Evolutionary conservation across 768 basidiomycete genomes (phyloP).

Genomic region (Boletus barrowsii): DNA sequence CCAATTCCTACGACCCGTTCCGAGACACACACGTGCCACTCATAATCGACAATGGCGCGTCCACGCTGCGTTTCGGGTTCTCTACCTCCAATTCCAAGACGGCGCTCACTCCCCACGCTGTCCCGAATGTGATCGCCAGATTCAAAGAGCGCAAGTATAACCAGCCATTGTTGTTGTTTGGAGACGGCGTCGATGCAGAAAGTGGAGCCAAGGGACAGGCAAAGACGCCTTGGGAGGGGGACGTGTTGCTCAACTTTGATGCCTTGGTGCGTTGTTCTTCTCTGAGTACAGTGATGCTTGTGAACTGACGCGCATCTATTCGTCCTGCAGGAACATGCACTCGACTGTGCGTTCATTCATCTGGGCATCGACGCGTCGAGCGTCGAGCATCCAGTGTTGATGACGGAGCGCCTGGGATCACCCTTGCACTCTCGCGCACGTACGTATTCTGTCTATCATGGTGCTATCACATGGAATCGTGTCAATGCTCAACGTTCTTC

Average conservation of each 20-base stretch:
- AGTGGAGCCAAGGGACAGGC: constrained; percentile 76
- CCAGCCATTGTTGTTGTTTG: constrained; percentile 81
- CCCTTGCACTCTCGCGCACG: constrained; percentile 85
- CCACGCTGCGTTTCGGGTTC: constrained; percentile 81
- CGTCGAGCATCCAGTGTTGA: constrained; percentile 85
- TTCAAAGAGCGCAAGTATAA: constrained; percentile 89
- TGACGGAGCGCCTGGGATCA: constrained; percentile 89
- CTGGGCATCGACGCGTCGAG: constrained; percentile 76
- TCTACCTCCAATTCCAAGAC: constrained; percentile 42
- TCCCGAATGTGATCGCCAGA: constrained; percentile 73
- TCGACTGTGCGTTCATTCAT: constrained; percentile 89
- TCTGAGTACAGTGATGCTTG: neutral
- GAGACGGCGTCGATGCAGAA: constrained; percentile 84
- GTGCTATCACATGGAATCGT: neutral
- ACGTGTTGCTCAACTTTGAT: constrained; percentile 88
- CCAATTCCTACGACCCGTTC: constrained; percentile 50
- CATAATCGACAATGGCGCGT: constrained; percentile 89
- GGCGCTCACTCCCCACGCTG: constrained; percentile 46
- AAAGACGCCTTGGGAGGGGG: constrained; percentile 90
- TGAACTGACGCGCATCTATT: neutral
- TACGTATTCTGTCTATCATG: constrained; percentile 39
- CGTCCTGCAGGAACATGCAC: constrained; percentile 78
- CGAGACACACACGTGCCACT: constrained; percentile 58
- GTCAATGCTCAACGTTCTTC: neutral
- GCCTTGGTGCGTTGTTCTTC: constrained; percentile 59